Base-by-base conservation (phyloP, 1,284 basidiomycete genomes). In the Trichosporon faecale region DNA sequence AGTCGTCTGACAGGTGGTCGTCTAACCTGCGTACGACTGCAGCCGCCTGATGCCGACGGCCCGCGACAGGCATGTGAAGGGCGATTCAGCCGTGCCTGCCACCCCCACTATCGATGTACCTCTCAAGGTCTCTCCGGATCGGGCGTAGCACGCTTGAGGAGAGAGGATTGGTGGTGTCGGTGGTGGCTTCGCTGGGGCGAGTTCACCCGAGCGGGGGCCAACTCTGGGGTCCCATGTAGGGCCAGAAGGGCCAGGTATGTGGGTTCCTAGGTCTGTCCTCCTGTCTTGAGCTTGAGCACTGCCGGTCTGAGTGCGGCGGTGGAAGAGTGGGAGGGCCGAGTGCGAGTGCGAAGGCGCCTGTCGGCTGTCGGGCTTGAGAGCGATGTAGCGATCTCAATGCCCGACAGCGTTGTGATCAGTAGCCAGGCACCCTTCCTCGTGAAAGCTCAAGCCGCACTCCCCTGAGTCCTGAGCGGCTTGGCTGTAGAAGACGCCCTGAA, bases 1-100 rank as follows among this genome's bases (percentile, higher is more conserved):
- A 23, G 49, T 33, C 55, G 14, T 31, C 23, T 23, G 29, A 14
- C 7, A 29, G 29, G 5, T 31, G 29, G 57, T n/a, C 18, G 29
- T 61, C 57, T 31, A 31, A 61, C 57, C 29, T 9, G 52, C 21
- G 57, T 61, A 61, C 57, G 7, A 3, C 27, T 31, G 6, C 27
- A 61, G 57, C 57, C 57, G 57, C 57, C 29, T 18, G 57, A 61
- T 61, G 18, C 57, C 57, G 57, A 61, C 27, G 18, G 57, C 12
- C 57, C 57, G 55, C 57, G 29, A 61, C 57, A 31, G 57, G 27
- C 57, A 31, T 61, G 57, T 61, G 57, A 61, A 61, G 57, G 57
- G 29, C 27, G 27, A n/a, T 18, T 61, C 16, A 29, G 16, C 11
- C 18, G 57, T 61, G 57, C 57, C 57, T 31, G 29, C 8, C n/a